These are phyloP conservation scores for Ustilago sp. DNA, from an alignment of 1,284 basidiomycete genomes.

Conservation along the genomic window DNA sequence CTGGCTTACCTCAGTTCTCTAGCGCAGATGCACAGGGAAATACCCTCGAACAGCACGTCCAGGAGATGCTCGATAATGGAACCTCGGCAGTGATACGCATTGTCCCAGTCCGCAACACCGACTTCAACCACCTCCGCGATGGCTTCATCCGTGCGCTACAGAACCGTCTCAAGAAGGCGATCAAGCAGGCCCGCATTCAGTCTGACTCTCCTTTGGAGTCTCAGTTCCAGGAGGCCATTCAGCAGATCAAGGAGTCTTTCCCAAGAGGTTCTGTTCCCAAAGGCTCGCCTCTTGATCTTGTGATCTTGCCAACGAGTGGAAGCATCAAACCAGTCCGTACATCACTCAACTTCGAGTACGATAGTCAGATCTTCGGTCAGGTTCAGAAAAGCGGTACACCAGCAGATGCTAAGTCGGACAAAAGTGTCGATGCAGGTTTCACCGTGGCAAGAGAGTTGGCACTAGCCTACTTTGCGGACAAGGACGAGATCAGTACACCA, in stretches of 20 bases:
- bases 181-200: constrained; percentile 28
- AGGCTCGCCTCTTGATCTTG: constrained; percentile 71
- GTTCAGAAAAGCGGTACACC: constrained; percentile 8
- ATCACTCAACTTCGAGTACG: constrained; percentile 50
- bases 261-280: constrained; percentile 71
- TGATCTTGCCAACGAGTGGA: constrained; percentile 30
- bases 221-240: constrained; percentile 67
- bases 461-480: constrained; percentile 64
- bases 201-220: constrained; percentile 20
- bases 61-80: constrained; percentile 46
- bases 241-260: constrained; percentile 71
- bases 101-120: constrained; percentile 83
- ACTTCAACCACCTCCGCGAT: constrained; percentile 84
- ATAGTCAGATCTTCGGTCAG: constrained; percentile 49
- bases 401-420: constrained; percentile 4
- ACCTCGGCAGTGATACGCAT: constrained; percentile 51
- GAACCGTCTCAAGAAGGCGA: constrained; percentile 75
- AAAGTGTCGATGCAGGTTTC: constrained; percentile 24
- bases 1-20: background rate
- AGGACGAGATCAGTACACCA: constrained; percentile 54
- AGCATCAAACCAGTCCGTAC: background rate
- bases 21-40: background rate
- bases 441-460: constrained; percentile 57
- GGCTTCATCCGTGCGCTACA: constrained; percentile 82
- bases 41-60: constrained; percentile 40